These are phyloP conservation scores for Phytophthora capsici DNA, from an alignment of 352 stramenopile species.

Conservation along the genomic window DNA sequence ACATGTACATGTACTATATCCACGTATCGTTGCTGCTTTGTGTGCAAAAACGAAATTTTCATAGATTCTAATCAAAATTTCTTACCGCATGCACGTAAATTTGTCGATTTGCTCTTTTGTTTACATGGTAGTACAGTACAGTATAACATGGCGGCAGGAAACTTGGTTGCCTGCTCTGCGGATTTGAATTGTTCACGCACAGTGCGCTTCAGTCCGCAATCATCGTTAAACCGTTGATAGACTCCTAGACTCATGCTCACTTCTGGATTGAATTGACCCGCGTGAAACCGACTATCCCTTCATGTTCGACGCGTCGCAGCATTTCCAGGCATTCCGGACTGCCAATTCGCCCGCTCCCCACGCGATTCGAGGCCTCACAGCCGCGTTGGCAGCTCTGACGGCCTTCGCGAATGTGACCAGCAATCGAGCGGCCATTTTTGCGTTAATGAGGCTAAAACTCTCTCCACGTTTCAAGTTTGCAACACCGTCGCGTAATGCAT, in stretches of 20 bases:
- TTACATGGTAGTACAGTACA: no score
- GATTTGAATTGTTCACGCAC: slow-evolving; percentile 16
- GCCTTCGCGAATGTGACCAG: slow-evolving; percentile 32
- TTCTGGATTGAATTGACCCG: background rate
- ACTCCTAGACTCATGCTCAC: background rate
- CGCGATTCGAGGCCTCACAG: slow-evolving; percentile 36
- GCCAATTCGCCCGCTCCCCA: slow-evolving; percentile 25
- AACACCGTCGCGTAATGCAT: slow-evolving; percentile 42
- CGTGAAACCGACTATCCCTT: background rate
- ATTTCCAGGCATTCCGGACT: slow-evolving; percentile 3
- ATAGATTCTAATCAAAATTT: no score
- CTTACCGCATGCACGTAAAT: no score
- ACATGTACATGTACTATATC: no score
- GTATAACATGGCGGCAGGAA: background rate
- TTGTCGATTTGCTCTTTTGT: no score
- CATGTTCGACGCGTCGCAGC: slow-evolving; percentile 20
- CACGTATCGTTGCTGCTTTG: background rate
- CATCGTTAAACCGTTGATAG: background rate
- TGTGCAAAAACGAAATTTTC: no score
- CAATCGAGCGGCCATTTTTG: slow-evolving; percentile 38
- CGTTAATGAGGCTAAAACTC: slow-evolving; percentile 14
- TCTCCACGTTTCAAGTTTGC: slow-evolving; percentile 24
- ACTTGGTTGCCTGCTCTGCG: background rate
- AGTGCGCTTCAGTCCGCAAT: background rate
- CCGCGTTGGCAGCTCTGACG: slow-evolving; percentile 28